Evolutionary conservation across 192 early-diverging fungal genomes (phyloP).

Genomic region (Gamsiella multidivaricata): DNA sequence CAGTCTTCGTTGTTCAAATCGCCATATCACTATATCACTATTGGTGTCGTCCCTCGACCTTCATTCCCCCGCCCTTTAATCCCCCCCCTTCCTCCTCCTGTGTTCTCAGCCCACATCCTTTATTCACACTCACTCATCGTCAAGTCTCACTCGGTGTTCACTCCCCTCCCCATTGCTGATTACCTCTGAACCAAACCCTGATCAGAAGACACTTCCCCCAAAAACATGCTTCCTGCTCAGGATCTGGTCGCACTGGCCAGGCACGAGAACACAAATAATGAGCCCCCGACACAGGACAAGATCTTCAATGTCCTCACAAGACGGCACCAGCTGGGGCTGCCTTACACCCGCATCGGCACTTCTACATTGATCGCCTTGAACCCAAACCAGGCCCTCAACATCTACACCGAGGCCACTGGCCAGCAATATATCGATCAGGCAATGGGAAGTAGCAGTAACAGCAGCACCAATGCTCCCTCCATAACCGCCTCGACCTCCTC

Average conservation of each 20-base stretch:
- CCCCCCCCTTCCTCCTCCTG: too few relatives aligned
- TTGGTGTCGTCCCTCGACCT: too few relatives aligned
- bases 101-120: neutral
- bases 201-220: neutral
- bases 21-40: too few relatives aligned
- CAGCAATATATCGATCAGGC: conserved; percentile 63
- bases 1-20: too few relatives aligned
- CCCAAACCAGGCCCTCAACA: conserved; percentile 58
- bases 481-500: neutral
- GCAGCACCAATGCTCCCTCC: neutral
- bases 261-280: conserved; percentile 25
- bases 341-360: conserved; percentile 64
- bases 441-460: neutral
- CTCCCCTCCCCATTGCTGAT: too few relatives aligned
- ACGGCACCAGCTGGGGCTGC: conserved; percentile 55
- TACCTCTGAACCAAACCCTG: too few relatives aligned
- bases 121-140: too few relatives aligned
- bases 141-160: too few relatives aligned
- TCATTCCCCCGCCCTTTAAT: too few relatives aligned
- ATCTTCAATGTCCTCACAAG: conserved; percentile 37
- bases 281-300: conserved; percentile 35
- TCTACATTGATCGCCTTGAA: conserved; percentile 63
- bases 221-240: conserved; percentile 30
- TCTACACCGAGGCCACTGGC: conserved; percentile 56
- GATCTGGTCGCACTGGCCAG: conserved; percentile 50